These are phyloP conservation scores for Fusarium lateritium DNA, from an alignment of 2,329 filamentous ascomycete genomes.

Conservation along the genomic window DNA sequence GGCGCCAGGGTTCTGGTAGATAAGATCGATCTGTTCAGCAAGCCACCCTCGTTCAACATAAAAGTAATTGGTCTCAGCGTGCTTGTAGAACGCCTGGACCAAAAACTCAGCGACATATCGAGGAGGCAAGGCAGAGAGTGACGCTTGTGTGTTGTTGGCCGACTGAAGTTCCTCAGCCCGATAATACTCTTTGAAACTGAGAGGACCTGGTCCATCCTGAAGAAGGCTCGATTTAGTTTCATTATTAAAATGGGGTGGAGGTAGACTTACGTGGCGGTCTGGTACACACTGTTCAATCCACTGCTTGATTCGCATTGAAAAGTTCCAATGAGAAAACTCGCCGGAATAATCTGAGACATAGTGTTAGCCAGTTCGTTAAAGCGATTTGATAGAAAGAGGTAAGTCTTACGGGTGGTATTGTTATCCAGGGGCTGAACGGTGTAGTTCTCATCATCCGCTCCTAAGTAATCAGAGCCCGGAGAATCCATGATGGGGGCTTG, in stretches of 20 bases:
- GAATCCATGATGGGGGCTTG: slow-evolving; percentile 43
- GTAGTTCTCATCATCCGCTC: slow-evolving; percentile 57
- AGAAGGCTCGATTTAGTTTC: slow-evolving; percentile 5
- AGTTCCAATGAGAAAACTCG: slow-evolving; percentile 68
- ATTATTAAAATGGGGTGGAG: neutral
- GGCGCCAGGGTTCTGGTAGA: slow-evolving; percentile 58
- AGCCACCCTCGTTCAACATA: slow-evolving; percentile 63
- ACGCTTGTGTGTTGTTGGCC: slow-evolving; percentile 55
- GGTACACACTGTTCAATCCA: slow-evolving; percentile 61
- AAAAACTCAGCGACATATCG: slow-evolving; percentile 64
- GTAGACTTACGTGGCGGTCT: slow-evolving; percentile 49
- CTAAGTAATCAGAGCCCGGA: slow-evolving; percentile 46
- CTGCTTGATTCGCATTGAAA: slow-evolving; percentile 66
- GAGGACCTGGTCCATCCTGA: slow-evolving; percentile 49
- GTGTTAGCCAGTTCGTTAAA: slow-evolving; percentile 25
- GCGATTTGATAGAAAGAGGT: slow-evolving; percentile 1
- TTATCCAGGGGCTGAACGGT: slow-evolving; percentile 59
- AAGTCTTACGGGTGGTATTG: slow-evolving; percentile 58
- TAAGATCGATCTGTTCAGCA: slow-evolving; percentile 56
- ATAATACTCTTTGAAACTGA: slow-evolving; percentile 59
- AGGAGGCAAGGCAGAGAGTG: slow-evolving; percentile 61
- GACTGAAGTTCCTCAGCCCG: slow-evolving; percentile 63
- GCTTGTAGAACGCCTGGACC: slow-evolving; percentile 62
- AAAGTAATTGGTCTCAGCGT: slow-evolving; percentile 65
- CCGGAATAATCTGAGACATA: slow-evolving; percentile 62